Evolutionary conservation across 345 rosid species (phyloP).

Genomic region (Camelina sativa): DNA sequence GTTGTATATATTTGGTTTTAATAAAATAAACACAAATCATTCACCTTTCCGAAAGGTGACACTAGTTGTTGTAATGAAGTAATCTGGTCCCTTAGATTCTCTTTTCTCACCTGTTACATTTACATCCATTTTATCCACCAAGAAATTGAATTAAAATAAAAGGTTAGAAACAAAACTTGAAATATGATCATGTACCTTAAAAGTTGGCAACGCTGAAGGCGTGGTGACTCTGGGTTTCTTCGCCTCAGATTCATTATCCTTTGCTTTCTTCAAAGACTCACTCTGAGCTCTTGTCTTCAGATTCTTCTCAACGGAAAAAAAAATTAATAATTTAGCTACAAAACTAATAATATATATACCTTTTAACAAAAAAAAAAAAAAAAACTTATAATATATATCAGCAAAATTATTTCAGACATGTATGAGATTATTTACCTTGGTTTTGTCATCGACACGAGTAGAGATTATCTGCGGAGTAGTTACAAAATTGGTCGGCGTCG

Average conservation of each 20-base stretch:
- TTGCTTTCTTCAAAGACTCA: conserved; percentile 52
- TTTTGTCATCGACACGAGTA: conserved; percentile 36
- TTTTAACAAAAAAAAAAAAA: too few species aligned
- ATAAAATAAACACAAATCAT: conserved; percentile 24
- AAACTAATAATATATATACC: not conserved
- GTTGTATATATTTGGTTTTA: conserved; percentile 12
- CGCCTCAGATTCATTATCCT: conserved; percentile 51
- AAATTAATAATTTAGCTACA: not conserved
- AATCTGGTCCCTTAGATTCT: conserved; percentile 97
- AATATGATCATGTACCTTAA: conserved; percentile 62
- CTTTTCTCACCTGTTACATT: conserved; percentile 79
- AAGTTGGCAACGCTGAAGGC: conserved; percentile 79
- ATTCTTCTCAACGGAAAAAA: conserved; percentile 15
- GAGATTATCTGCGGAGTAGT: conserved; percentile 41
- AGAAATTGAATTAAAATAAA: conserved; percentile 23
- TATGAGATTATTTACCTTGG: conserved; percentile 33
- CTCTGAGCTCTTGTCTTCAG: conserved; percentile 40
- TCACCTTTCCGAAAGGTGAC: conserved; percentile 99
- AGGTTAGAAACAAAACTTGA: not conserved
- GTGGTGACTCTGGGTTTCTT: conserved; percentile 76
- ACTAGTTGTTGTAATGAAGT: conserved; percentile 98
- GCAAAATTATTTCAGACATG: not conserved
- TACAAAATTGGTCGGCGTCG: conserved; percentile 31
- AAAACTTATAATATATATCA: too few species aligned
- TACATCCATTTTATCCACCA: conserved; percentile 37